A percentile compares a stretch with the other conserved stretches of the same genome.
phyloP scores from a whole-genome alignment of 352 stramenopile genomes.

The Phytophthora palmivora region DNA sequence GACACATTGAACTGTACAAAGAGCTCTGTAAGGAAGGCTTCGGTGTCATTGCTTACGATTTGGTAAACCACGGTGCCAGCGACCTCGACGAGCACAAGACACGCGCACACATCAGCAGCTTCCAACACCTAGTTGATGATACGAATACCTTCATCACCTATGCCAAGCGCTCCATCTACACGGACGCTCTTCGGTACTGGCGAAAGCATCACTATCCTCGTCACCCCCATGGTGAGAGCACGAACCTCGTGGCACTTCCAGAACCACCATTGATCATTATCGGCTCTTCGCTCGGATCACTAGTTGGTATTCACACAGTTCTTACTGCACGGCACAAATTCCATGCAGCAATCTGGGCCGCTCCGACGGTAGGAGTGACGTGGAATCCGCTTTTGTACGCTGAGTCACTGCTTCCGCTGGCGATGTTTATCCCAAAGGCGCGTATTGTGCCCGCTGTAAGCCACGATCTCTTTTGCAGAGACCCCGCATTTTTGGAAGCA shows the following conservation, averaged over 20 bases:
- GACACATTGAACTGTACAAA: constrained; percentile 55
- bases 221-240: constrained; percentile 16
- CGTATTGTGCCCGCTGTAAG: constrained; percentile 63
- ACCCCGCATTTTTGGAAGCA: constrained; percentile 51
- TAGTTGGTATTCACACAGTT: constrained; percentile 65
- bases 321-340: constrained; percentile 57
- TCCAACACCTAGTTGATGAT: constrained; percentile 57
- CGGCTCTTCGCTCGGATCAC: constrained; percentile 62
- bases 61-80: constrained; percentile 56
- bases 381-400: constrained; percentile 49
- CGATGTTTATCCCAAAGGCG: constrained; percentile 41
- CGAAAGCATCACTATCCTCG: constrained; percentile 28
- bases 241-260: constrained; percentile 23
- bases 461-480: constrained; percentile 41
- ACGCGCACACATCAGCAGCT: constrained; percentile 47
- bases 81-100: constrained; percentile 44
- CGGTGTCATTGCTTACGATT: constrained; percentile 55
- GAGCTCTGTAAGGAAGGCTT: constrained; percentile 50
- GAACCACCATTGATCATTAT: constrained; percentile 56
- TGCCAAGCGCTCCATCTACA: constrained; percentile 44
- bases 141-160: constrained; percentile 55
- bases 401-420: constrained; percentile 47
- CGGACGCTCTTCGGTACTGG: constrained; percentile 37
- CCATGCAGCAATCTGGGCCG: constrained; percentile 53
- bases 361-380: constrained; percentile 57